These are phyloP conservation scores for Ustilago shanxiensis DNA, from an alignment of 1,284 basidiomycete species.

Conservation along the genomic window DNA sequence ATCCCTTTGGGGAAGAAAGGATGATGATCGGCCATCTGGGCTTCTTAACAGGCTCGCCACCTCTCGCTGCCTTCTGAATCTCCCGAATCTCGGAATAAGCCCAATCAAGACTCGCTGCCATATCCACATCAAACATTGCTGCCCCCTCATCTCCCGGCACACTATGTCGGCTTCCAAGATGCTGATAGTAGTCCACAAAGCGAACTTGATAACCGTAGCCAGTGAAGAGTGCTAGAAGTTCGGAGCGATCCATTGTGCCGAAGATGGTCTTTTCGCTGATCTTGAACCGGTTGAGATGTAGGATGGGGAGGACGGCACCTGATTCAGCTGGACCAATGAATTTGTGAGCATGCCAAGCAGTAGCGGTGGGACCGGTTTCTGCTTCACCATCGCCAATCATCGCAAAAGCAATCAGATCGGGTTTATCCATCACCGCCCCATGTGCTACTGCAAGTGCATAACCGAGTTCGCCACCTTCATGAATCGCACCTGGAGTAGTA, in stretches of 20 bases:
- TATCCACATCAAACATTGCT: slow-evolving; percentile 72
- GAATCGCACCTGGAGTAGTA: slow-evolving; percentile 85
- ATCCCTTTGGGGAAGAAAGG: slow-evolving; percentile 81
- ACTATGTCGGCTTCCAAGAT: slow-evolving; percentile 76
- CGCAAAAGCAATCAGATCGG: slow-evolving; percentile 82
- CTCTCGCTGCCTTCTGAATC: slow-evolving; percentile 83
- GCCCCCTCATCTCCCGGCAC: slow-evolving; percentile 71
- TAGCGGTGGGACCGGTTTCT: slow-evolving; percentile 75
- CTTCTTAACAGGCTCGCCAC: slow-evolving; percentile 81
- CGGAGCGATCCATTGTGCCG: slow-evolving; percentile 89
- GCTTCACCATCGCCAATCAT: slow-evolving; percentile 89
- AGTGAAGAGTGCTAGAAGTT: slow-evolving; percentile 79
- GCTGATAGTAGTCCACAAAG: slow-evolving; percentile 78
- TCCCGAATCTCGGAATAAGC: slow-evolving; percentile 71
- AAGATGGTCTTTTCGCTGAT: slow-evolving; percentile 89
- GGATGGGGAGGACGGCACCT: slow-evolving; percentile 86
- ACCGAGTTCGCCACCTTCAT: slow-evolving; percentile 78
- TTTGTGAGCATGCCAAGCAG: slow-evolving; percentile 84
- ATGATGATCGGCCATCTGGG: slow-evolving; percentile 88
- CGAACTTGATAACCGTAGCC: slow-evolving; percentile 75
- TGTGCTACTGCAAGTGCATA: slow-evolving; percentile 83
- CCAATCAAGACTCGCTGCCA: slow-evolving; percentile 86
- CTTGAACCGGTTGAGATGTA: slow-evolving; percentile 87
- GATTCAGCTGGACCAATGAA: slow-evolving; percentile 91
- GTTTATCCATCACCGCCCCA: slow-evolving; percentile 82